Conservation (phyloP, 2,329 filamentous ascomycete species). For the Zasmidium citrigriseum region DNA sequence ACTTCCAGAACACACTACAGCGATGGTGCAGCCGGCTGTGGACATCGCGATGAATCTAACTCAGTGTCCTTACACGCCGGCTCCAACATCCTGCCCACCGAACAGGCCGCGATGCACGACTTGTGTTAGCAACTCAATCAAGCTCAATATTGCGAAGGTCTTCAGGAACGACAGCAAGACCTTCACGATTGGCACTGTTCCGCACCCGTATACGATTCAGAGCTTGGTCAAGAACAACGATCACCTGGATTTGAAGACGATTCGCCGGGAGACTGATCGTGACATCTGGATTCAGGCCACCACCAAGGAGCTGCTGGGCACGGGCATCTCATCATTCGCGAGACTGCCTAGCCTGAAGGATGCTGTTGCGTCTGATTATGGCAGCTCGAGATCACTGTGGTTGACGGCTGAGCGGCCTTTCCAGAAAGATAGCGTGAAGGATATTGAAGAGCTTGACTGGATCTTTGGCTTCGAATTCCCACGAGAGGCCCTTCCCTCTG, state of each 20-base stretch:
- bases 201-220: constrained; percentile 84
- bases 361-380: constrained; percentile 69
- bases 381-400: constrained; percentile 71
- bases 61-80: constrained; percentile 71
- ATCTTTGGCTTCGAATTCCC: constrained; percentile 84
- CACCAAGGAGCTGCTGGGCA: constrained; percentile 69
- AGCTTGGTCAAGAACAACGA: constrained; percentile 59
- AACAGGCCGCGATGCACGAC: constrained; percentile 73
- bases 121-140: constrained; percentile 67
- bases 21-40: constrained; percentile 68
- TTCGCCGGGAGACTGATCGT: constrained; percentile 64
- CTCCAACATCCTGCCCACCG: constrained; percentile 79
- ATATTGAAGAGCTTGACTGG: constrained; percentile 74
- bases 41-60: constrained; percentile 74
- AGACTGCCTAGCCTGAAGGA: constrained; percentile 79
- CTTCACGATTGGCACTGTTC: constrained; percentile 84
- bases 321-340: constrained; percentile 61
- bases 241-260: constrained; percentile 43
- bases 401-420: constrained; percentile 68
- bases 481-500: constrained; percentile 52
- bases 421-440: constrained; percentile 36
- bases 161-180: constrained; percentile 71
- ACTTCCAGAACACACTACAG: constrained; percentile 70
- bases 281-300: constrained; percentile 76
- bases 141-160: constrained; percentile 64